Evolutionary conservation across 208 protist species (phyloP).

Genomic region (Acanthamoeba polyphaga): DNA sequence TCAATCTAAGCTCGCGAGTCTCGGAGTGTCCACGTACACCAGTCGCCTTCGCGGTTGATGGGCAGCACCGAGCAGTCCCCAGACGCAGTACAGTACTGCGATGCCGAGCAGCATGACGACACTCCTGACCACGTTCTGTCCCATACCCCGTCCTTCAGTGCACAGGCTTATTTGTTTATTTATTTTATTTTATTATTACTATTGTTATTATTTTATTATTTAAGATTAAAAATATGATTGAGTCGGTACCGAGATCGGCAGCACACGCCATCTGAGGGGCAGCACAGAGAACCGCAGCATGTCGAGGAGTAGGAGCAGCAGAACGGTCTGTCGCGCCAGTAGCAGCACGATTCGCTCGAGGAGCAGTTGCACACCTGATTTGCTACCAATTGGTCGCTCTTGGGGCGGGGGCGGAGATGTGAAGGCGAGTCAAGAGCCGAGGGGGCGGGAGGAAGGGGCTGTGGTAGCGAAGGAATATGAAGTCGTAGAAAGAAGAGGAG

Average conservation of each 20-base stretch:
- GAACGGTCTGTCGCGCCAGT: slow-evolving; percentile 30
- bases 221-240: background rate
- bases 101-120: slow-evolving; percentile 6
- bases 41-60: background rate
- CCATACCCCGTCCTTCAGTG: background rate
- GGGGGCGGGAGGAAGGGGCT: background rate
- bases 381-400: background rate
- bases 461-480: slow-evolving; percentile 11
- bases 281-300: slow-evolving; percentile 55
- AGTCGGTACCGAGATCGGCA: background rate
- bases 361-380: slow-evolving; percentile 2
- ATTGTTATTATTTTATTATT: background rate
- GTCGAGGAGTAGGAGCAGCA: background rate
- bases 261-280: slow-evolving; percentile 21
- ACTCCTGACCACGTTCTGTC: slow-evolving; percentile 18
- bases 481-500: slow-evolving; percentile 28
- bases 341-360: slow-evolving; percentile 21
- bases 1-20: background rate
- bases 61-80: slow-evolving; percentile 14
- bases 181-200: background rate
- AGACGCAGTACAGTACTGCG: slow-evolving; percentile 8
- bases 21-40: background rate
- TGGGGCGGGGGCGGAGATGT: background rate
- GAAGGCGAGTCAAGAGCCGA: background rate
- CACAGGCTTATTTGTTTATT: background rate